A percentile compares a stretch with the other conserved stretches of the same genome.
These are phyloP conservation scores for Trichophyton rubrum DNA, from an alignment of 2,329 filamentous ascomycete species.

Conservation along the genomic window DNA sequence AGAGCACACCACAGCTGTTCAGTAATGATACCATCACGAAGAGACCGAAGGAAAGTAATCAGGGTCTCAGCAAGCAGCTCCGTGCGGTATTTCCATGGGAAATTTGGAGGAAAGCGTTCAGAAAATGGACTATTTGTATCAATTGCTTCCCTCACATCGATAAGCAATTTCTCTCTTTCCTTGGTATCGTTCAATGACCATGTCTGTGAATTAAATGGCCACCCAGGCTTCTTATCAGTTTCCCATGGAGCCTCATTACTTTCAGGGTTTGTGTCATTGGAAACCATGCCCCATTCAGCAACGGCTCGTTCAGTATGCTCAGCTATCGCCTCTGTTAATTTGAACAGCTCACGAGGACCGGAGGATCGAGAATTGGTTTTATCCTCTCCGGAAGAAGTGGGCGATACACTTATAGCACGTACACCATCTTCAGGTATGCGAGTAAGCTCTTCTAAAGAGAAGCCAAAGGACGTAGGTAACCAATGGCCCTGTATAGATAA, in stretches of 20 bases:
- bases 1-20: constrained; percentile 57
- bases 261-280: constrained; percentile 19
- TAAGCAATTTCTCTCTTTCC: constrained; percentile 34
- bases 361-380: constrained; percentile 48
- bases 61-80: constrained; percentile 63
- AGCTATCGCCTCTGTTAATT: constrained; percentile 69
- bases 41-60: constrained; percentile 57
- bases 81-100: constrained; percentile 53
- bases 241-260: constrained; percentile 42
- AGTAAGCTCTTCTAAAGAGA: constrained; percentile 78
- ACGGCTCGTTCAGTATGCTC: constrained; percentile 45
- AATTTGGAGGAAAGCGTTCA: constrained; percentile 50
- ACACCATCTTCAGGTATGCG: constrained; percentile 67
- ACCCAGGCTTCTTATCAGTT: constrained; percentile 35
- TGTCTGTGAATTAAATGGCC: constrained; percentile 47
- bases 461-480: constrained; percentile 70
- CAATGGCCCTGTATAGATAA: constrained; percentile 67
- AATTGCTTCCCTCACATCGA: constrained; percentile 49
- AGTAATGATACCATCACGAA: constrained; percentile 70
- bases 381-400: constrained; percentile 18
- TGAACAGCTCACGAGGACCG: constrained; percentile 78
- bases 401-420: constrained; percentile 45
- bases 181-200: constrained; percentile 34
- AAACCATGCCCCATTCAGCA: constrained; percentile 51
- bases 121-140: constrained; percentile 56